These are phyloP conservation scores for Danielozyma ontarioensis DNA, from an alignment of 805 yeast genomes.

Conservation along the genomic window DNA sequence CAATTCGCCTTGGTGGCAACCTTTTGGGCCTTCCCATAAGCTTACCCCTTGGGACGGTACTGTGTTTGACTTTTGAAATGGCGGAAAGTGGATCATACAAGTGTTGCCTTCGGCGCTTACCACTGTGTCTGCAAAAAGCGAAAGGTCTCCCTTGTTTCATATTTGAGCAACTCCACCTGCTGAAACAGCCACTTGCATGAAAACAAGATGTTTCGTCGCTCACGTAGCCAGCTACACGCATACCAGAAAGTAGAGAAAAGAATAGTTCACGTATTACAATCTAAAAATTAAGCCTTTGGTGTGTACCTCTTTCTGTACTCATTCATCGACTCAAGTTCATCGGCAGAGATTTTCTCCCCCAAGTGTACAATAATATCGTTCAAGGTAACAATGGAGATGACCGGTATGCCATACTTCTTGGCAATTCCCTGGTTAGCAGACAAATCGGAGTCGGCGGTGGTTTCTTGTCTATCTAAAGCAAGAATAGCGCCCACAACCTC, in stretches of 20 bases:
- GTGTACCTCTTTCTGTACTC: conserved; percentile 51
- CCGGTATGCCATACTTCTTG: conserved; percentile 72
- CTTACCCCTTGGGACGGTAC: too few relatives aligned
- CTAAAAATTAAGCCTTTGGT: conserved; percentile 23
- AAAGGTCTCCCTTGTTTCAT: too few relatives aligned
- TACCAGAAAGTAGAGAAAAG: too few relatives aligned
- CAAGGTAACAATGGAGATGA: conserved; percentile 71
- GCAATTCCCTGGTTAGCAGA: conserved; percentile 83
- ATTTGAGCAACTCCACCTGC: background rate
- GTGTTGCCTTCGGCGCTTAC: too few relatives aligned
- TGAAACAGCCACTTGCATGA: background rate
- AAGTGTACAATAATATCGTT: conserved; percentile 67
- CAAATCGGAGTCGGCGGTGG: conserved; percentile 57
- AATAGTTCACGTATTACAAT: too few relatives aligned
- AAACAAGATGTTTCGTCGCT: too few relatives aligned
- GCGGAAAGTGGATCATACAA: too few relatives aligned
- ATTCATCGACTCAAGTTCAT: conserved; percentile 53
- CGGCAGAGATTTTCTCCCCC: conserved; percentile 48
- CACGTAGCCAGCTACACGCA: too few relatives aligned
- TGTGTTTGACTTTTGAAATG: too few relatives aligned
- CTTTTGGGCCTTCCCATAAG: too few relatives aligned
- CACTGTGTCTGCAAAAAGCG: too few relatives aligned
- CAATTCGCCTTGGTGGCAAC: too few relatives aligned
- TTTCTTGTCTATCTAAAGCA: conserved; percentile 94
- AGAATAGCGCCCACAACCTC: conserved; percentile 77